A percentile compares a stretch with the other conserved stretches of the same genome.
phyloP scores from a whole-genome alignment of 495 filamentous ascomycete genomes.

The Aspergillus egyptiacus region DNA sequence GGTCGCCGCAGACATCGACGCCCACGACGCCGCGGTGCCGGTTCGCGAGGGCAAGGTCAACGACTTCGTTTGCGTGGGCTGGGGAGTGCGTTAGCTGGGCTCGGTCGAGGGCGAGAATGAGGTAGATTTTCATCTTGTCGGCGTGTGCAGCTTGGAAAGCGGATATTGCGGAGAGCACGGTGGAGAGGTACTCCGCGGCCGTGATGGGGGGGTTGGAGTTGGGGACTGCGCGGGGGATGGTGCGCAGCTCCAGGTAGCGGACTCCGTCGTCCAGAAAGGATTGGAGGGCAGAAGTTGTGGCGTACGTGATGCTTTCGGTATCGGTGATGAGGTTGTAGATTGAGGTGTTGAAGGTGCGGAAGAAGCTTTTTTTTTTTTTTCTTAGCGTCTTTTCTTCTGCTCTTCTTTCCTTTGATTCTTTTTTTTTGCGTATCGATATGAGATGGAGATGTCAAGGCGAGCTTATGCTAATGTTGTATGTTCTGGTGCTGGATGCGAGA shows the following conservation, averaged over 20 bases:
- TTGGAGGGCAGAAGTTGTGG: slow-evolving; percentile 62
- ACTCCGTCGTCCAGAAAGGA: slow-evolving; percentile 69
- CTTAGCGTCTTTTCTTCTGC: neutral
- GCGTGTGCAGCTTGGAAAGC: slow-evolving; percentile 29
- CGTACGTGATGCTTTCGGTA: slow-evolving; percentile 47
- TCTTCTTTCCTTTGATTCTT: neutral
- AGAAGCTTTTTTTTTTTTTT: slow-evolving; percentile 50
- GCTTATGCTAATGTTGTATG: too few species aligned
- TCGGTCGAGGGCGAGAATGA: slow-evolving; percentile 76
- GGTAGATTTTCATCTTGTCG: slow-evolving; percentile 44
- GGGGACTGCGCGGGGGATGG: slow-evolving; percentile 63
- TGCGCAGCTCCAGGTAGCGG: slow-evolving; percentile 74
- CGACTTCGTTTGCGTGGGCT: slow-evolving; percentile 49
- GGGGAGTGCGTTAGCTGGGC: slow-evolving; percentile 41
- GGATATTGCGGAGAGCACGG: slow-evolving; percentile 55
- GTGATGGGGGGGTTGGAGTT: slow-evolving; percentile 43
- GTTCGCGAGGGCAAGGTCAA: slow-evolving; percentile 58
- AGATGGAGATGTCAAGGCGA: too few species aligned
- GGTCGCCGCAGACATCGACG: slow-evolving; percentile 77
- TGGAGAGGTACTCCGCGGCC: slow-evolving; percentile 57
- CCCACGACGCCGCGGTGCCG: slow-evolving; percentile 58
- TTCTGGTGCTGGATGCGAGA: neutral
- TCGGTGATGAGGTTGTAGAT: slow-evolving; percentile 69
- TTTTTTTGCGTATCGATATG: too few species aligned
- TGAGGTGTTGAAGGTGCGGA: slow-evolving; percentile 70